Evolutionary conservation across 208 protist species (phyloP), one percentile per base, ranked within the genome.

Genomic region (Leishmania lainsoni): DNA sequence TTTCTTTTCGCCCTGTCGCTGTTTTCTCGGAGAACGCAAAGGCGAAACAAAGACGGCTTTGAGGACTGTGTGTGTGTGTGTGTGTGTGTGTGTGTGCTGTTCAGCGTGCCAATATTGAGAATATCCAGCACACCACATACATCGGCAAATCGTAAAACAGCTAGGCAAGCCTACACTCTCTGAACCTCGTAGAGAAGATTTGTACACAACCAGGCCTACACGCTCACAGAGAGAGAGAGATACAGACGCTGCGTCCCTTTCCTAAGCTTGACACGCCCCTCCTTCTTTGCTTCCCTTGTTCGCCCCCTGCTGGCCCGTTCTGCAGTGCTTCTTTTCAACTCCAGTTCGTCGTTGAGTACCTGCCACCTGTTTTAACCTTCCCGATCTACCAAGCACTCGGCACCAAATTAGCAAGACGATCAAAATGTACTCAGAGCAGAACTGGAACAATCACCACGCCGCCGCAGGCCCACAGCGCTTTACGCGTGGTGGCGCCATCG

Each of bases 401-500:
- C 39, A 73, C 2, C 39, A 6, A 54, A 26, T 17, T 52, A 17
- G 20, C 5, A 35, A 73, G 26, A 35, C 26, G 22, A 29, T 32
- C 35, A 58, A 61, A 16, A 88, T 88, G 85, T 88, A 88, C 78
- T 85, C 81, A 26, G 85, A 88, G 49, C 81, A 88, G 78, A 81
- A 69, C 61, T 88, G 85, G 85, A 76, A 66, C 29, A 78, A 85
- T 68, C 65, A 70, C 73, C 76, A 85, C 54, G 68, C 52, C 49
- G 29, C 54, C 74, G 45, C 79, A 22, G 70, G 77, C 35, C 54
- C 35, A 26, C 73, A 54, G 68, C 69, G 73, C 12, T 70, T 79
- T 61, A 3, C 74, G 12, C 79, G 72, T 26, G 69, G 68, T 68
- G 73, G 76, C 22, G 75, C 32, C 29, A 59, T 52, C 48, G 39